Percentiles rank a stretch among this genome's conserved stretches.
Evolutionary conservation across 1,284 basidiomycete genomes (phyloP).

Genomic region (Cutaneotrichosporon spelunceum): DNA sequence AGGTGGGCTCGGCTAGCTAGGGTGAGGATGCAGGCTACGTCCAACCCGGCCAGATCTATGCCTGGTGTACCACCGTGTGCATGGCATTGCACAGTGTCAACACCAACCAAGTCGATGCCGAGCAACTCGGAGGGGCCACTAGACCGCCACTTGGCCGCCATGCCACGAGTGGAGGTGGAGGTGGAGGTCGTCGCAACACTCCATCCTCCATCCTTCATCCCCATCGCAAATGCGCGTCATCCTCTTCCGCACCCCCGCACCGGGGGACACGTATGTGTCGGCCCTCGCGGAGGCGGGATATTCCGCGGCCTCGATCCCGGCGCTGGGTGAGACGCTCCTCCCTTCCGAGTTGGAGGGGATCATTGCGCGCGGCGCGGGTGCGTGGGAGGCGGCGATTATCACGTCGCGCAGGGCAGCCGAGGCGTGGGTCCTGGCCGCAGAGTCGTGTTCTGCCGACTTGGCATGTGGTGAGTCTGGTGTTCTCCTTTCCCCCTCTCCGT

Average conservation of each 20-base stretch:
- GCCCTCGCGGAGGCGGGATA: constrained; percentile 12
- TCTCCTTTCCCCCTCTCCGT: no score
- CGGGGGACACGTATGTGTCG: constrained; percentile 26
- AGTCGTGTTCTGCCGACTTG: background rate
- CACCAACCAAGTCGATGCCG: no score
- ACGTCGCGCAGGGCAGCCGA: constrained; percentile 37
- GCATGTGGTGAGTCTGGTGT: no score
- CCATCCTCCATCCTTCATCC: background rate
- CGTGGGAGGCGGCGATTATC: constrained; percentile 37
- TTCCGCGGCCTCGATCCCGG: constrained; percentile 20
- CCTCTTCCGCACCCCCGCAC: constrained; percentile 32
- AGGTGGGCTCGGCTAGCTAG: no score
- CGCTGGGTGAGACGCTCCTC: constrained; percentile 27
- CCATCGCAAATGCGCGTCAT: constrained; percentile 17
- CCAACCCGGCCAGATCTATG: no score
- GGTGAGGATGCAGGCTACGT: no score
- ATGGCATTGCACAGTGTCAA: no score
- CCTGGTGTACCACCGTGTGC: no score
- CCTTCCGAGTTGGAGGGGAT: constrained; percentile 19
- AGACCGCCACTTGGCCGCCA: no score
- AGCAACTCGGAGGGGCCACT: no score
- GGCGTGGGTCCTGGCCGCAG: constrained; percentile 32
- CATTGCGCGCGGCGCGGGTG: constrained; percentile 15
- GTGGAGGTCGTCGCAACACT: background rate
- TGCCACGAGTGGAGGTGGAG: background rate